Evolutionary conservation across 163 green algal species (phyloP).

Genomic region (Smithsoniella earleae): DNA sequence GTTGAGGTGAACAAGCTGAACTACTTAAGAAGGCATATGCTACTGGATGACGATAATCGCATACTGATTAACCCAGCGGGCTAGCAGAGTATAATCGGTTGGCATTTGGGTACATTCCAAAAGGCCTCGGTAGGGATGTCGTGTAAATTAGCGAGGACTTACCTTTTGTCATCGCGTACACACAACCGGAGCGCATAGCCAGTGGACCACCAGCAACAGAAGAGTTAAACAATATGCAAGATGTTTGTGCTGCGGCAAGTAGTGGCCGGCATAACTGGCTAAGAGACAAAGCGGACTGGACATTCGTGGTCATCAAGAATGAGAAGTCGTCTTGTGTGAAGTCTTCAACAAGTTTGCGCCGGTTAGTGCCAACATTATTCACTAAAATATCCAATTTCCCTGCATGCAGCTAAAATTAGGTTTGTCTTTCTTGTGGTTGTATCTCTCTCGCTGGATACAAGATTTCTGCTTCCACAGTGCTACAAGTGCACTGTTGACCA

Average conservation of each 20-base stretch:
- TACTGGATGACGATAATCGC: too few relatives aligned
- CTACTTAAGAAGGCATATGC: too few relatives aligned
- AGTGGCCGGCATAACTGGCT: slow-evolving; percentile 46
- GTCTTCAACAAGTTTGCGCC: slow-evolving; percentile 64
- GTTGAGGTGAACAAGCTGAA: too few relatives aligned
- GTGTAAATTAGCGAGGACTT: not conserved
- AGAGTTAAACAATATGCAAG: slow-evolving; percentile 65
- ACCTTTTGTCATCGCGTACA: slow-evolving; percentile 79
- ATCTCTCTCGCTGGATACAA: too few relatives aligned
- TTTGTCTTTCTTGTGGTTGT: too few relatives aligned
- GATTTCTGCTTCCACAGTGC: too few relatives aligned
- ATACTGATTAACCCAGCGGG: too few relatives aligned
- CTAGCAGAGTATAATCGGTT: too few relatives aligned
- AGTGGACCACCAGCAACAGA: slow-evolving; percentile 70
- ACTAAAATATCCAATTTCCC: slow-evolving; percentile 40
- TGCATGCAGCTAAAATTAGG: slow-evolving; percentile 33
- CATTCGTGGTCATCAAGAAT: slow-evolving; percentile 63
- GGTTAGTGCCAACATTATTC: slow-evolving; percentile 92
- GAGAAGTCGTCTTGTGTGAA: slow-evolving; percentile 61
- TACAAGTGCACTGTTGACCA: too few relatives aligned
- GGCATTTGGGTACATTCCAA: too few relatives aligned
- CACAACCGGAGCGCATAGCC: slow-evolving; percentile 41
- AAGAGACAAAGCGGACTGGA: slow-evolving; percentile 63
- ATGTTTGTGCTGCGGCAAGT: slow-evolving; percentile 41
- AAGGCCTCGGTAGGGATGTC: too few relatives aligned